A percentile compares a stretch with the other conserved stretches of the same genome.
Evolutionary conservation across 2,329 filamentous ascomycete genomes (phyloP).

Genomic region (Clonostachys solani): DNA sequence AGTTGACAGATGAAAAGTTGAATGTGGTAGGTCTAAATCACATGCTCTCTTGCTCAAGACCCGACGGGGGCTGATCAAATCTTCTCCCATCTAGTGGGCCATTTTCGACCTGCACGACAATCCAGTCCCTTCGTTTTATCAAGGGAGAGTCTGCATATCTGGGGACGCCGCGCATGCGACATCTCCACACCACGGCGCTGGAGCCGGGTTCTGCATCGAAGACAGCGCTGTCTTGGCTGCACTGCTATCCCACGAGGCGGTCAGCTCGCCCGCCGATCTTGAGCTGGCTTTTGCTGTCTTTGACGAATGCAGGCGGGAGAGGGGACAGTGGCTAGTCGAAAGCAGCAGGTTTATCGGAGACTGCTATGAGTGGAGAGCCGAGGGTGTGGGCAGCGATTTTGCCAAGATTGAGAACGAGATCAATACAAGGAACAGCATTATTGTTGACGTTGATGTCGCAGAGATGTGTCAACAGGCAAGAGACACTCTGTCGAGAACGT

Average conservation of each 20-base stretch:
- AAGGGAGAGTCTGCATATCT: conserved; percentile 39
- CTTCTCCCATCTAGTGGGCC: conserved; percentile 27
- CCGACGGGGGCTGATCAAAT: not conserved
- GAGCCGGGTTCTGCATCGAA: conserved; percentile 54
- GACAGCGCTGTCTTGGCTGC: conserved; percentile 38
- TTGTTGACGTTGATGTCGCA: no score
- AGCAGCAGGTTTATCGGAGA: conserved; percentile 39
- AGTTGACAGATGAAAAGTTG: conserved; percentile 18
- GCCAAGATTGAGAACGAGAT: no score
- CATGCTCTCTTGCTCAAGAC: no score
- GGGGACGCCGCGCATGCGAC: conserved; percentile 62
- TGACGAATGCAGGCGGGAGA: conserved; percentile 40
- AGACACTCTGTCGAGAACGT: no score
- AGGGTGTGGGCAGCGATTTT: no score
- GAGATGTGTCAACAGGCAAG: no score
- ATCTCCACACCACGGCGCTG: conserved; percentile 55
- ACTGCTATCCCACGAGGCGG: conserved; percentile 36
- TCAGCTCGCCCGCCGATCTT: conserved; percentile 22
- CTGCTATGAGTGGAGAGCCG: conserved; percentile 33
- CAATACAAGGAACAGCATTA: no score
- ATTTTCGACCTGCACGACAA: conserved; percentile 39
- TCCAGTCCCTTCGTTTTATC: conserved; percentile 33
- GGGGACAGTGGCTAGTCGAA: conserved; percentile 42
- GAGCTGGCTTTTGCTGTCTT: conserved; percentile 43
- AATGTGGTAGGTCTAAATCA: conserved; percentile 13